Evolutionary conservation across 139 green algal species (phyloP), one percentile per base, ranked within the genome.

Genomic region (Nannochloris sp.): DNA sequence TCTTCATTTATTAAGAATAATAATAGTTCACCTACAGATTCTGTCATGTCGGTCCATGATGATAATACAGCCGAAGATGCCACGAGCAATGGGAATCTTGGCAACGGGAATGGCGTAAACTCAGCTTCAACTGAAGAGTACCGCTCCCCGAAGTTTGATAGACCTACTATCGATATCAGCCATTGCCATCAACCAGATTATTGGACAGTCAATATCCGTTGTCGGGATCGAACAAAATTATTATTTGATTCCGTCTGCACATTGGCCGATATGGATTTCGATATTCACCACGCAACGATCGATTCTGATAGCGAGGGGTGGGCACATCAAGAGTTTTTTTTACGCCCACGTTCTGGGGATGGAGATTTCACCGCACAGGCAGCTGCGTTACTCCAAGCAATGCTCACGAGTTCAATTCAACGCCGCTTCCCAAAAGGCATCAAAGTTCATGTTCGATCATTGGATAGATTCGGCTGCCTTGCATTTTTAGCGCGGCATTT

Each of bases 261-360:
- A 0, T 81, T 97, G 32, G 87, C 88, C 1, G 92, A 97, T 77
- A 81, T 97, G 75, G 76, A 91, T 53, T 96, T 93, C 61, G 89
- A 96, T 61, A 83, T 98, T 15, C 97, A 84, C 67, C 92, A 98
- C 61, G 92, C 84, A 6, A 95, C 92, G 31, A 90, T 98, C 36
- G 88, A 96, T 70, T 54, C n/a, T 58, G 46, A 19, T 31, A 12
- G 38, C 8, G 44, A 71, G 1, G 72, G 75, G 13, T 37, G 30
- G n/a, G 83, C 85, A 8, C 69, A 61, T 27, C 88, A 93, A 71
- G 84, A 93, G 54, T 92, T 83, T 70, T 89, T 39, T 48, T 8
- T 56, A 2, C 34, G 72, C 24, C 72, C 72, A 4, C 58, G 72
- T 34, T 59, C 39, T 6, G 73, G 70, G 6, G 64, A 66, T 31